Evolutionary conservation across 2,329 filamentous ascomycete species (phyloP), one percentile per base, ranked within the genome.

Genomic region (Ilyonectria robusta): DNA sequence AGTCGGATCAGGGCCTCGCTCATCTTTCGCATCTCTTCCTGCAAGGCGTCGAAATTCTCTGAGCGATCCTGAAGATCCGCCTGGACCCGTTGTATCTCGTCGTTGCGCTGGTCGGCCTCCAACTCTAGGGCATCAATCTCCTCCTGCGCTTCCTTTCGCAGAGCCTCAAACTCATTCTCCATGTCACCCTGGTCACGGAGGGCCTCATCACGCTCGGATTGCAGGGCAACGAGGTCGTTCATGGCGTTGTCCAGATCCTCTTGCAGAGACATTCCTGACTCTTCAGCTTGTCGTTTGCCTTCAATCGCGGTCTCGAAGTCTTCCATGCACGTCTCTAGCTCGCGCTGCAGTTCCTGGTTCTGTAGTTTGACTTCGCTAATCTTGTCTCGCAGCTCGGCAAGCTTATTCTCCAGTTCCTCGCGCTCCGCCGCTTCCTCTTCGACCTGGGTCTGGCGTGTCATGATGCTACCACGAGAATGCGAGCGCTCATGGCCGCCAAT

Each of bases 21-120:
- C 81, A 98, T 92, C 73, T 92, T 92, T 70, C 95, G 93, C 91
- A 99, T 96, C 84, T 98, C 96, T 66, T 92, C 91, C 77, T 98
- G 95, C 59, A 99, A 83, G n/a, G 94, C 93, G 70, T 92, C 91
- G 80, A 98, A 95, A 78, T 96, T 97, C 76, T 98, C 95, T 13
- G 91, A 91, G 59, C 92, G 89, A 70, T 93, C 92, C 68, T 89
- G 88, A 15, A 97, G 83, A 46, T 96, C 93, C 15, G 88, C 85
- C 64, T 92, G 88, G 29, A 96, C 82, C 15, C 89, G 88, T 71
- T 92, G 87, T 47, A 91, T 89, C 72, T 95, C 93, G 6, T 90
- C 88, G 50, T 89, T 88, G 67, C 92, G 92, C 76, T 92, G 88
- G 61, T 95, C 93, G 5, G 91, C 86, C 68, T 97, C 92, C 11